A percentile compares a stretch with the other conserved stretches of the same genome.
phyloP scores from a whole-genome alignment of 331 rosid species.

The Rhamnella rubrinervis region DNA sequence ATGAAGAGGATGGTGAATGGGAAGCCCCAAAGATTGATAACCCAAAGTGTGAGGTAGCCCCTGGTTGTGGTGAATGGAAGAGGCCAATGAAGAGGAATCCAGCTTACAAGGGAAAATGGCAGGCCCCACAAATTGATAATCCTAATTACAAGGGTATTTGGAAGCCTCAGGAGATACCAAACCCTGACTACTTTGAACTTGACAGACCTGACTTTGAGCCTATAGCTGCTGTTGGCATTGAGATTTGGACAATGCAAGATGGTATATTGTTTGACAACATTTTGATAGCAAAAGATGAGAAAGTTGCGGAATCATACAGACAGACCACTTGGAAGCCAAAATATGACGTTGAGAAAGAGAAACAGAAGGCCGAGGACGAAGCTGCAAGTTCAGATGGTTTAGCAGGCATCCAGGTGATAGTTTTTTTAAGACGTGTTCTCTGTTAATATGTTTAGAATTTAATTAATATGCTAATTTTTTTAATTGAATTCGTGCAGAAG shows the following conservation, averaged over 20 bases:
- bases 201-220: slow-evolving; percentile 83
- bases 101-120: slow-evolving; percentile 94
- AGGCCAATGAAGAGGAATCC: slow-evolving; percentile 94
- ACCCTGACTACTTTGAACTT: slow-evolving; percentile 80
- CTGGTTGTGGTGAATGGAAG: slow-evolving; percentile 99
- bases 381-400: slow-evolving; percentile 56
- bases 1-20: slow-evolving; percentile 99
- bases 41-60: slow-evolving; percentile 81
- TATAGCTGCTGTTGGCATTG: slow-evolving; percentile 85
- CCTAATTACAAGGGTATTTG: slow-evolving; percentile 92
- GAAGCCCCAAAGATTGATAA: slow-evolving; percentile 89
- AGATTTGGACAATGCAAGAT: slow-evolving; percentile 99
- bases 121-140: slow-evolving; percentile 86
- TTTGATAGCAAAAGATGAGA: slow-evolving; percentile 72
- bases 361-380: slow-evolving; percentile 70
- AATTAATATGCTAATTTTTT: not conserved
- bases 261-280: slow-evolving; percentile 91
- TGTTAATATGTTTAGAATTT: not conserved
- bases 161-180: slow-evolving; percentile 88
- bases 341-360: slow-evolving; percentile 68
- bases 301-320: slow-evolving; percentile 72
- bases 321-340: slow-evolving; percentile 89
- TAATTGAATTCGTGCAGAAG: slow-evolving; percentile 54
- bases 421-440: slow-evolving; percentile 10
- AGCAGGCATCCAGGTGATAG: slow-evolving; percentile 57